phyloP scores from a whole-genome alignment of 441 rosid genomes.

The Flueggea neowawraea region DNA sequence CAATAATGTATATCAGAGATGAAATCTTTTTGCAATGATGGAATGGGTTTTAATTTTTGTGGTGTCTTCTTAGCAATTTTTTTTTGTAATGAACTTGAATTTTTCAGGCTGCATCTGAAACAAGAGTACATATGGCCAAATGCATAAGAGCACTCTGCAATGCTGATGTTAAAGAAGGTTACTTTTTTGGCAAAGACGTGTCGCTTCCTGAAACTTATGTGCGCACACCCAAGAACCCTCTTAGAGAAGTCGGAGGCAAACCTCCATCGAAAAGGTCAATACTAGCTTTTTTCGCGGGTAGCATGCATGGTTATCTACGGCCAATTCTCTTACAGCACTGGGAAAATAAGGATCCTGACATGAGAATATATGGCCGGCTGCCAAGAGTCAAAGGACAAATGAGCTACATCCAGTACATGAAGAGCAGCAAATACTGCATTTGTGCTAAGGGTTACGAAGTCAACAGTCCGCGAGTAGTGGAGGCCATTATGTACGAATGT shows the following conservation, averaged over 20 bases:
- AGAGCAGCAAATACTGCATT: slow-evolving; percentile 89
- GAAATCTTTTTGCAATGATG: too few relatives aligned
- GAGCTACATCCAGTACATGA: slow-evolving; percentile 71
- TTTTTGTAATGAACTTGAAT: slow-evolving; percentile 3
- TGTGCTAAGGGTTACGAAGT: slow-evolving; percentile 93
- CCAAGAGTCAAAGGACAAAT: slow-evolving; percentile 43
- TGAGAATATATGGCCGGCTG: slow-evolving; percentile 65
- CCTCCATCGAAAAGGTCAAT: slow-evolving; percentile 60
- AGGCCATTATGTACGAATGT: slow-evolving; percentile 79
- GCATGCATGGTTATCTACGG: slow-evolving; percentile 83
- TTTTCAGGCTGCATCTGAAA: slow-evolving; percentile 79
- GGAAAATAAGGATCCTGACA: slow-evolving; percentile 81
- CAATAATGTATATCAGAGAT: neutral
- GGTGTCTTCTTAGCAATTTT: neutral
- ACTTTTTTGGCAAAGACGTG: slow-evolving; percentile 76
- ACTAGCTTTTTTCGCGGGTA: slow-evolving; percentile 87
- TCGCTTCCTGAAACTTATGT: slow-evolving; percentile 84
- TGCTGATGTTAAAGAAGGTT: slow-evolving; percentile 78
- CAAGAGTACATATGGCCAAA: slow-evolving; percentile 54
- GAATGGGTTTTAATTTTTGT: neutral
- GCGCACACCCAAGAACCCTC: slow-evolving; percentile 49
- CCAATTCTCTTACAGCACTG: slow-evolving; percentile 68
- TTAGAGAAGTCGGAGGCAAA: slow-evolving; percentile 66
- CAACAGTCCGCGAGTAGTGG: slow-evolving; percentile 89
- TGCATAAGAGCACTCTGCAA: slow-evolving; percentile 92